These are phyloP conservation scores for Pseudotsuga menziesii DNA, from an alignment of 75 land plant genomes.

Conservation along the genomic window DNA sequence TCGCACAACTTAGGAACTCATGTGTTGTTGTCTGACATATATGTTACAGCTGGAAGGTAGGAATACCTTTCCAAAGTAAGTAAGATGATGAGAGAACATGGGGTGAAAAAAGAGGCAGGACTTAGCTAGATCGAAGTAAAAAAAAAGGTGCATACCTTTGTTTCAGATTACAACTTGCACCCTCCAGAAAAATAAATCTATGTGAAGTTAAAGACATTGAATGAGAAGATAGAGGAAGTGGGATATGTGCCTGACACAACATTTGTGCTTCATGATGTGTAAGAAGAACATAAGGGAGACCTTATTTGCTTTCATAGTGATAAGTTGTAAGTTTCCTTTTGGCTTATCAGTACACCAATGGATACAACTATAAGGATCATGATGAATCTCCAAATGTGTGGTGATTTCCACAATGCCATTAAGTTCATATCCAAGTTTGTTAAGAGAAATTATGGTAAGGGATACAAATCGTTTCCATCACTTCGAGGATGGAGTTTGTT, in stretches of 20 bases:
- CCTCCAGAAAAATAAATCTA: conserved; percentile 39
- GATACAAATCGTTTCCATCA: conserved; percentile 67
- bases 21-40: conserved; percentile 47
- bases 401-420: conserved; percentile 60
- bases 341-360: conserved; percentile 45
- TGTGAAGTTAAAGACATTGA: conserved; percentile 34
- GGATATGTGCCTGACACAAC: conserved; percentile 30
- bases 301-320: conserved; percentile 61
- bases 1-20: conserved; percentile 60
- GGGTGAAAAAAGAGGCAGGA: conserved; percentile 42
- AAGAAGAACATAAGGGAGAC: conserved; percentile 36
- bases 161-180: conserved; percentile 48
- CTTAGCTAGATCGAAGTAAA: conserved; percentile 58
- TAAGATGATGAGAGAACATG: conserved; percentile 35
- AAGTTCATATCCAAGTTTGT: conserved; percentile 45
- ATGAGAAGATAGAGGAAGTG: conserved; percentile 27
- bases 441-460: conserved; percentile 36
- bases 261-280: conserved; percentile 50
- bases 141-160: conserved; percentile 42
- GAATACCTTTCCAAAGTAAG: conserved; percentile 38
- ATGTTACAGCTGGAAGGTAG: conserved; percentile 45
- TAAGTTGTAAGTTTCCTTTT: conserved; percentile 60
- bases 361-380: conserved; percentile 63
- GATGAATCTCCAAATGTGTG: conserved; percentile 66
- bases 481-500: conserved; percentile 55